phyloP scores from a whole-genome alignment of 129 eudicot species.

The Deinandra increscens region DNA sequence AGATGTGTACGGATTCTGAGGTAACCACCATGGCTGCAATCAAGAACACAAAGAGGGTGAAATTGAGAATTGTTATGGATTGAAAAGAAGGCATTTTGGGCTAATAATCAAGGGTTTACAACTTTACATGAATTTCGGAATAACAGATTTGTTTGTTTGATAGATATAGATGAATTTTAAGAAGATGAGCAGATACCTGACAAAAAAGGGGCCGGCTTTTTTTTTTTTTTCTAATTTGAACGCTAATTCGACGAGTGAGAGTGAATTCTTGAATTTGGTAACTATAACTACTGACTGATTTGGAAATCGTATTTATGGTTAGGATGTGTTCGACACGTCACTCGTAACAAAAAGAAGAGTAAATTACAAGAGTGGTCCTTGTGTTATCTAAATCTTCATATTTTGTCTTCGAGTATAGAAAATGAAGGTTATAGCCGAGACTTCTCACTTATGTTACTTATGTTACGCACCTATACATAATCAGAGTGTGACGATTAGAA shows the following conservation, averaged over 20 bases:
- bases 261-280: neutral
- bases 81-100: conserved; percentile 21
- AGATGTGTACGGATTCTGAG: conserved; percentile 12
- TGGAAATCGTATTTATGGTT: too few species aligned
- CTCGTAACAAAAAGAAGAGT: too few species aligned
- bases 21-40: conserved; percentile 30
- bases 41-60: conserved; percentile 11
- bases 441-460: too few species aligned
- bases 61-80: neutral
- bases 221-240: neutral
- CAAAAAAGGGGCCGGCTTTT: conserved; percentile 27
- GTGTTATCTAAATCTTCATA: too few species aligned
- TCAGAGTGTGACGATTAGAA: too few species aligned
- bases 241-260: neutral
- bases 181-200: conserved; percentile 20
- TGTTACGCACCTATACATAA: too few species aligned
- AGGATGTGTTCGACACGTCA: too few species aligned
- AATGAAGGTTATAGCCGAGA: too few species aligned
- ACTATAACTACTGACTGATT: too few species aligned
- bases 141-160: neutral
- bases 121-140: conserved; percentile 14
- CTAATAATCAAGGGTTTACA: conserved; percentile 15
- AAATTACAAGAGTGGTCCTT: too few species aligned
- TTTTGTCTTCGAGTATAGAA: too few species aligned
- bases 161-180: neutral